Conservation (phyloP, 352 stramenopile species). For the Globisporangium carolinianum region DNA sequence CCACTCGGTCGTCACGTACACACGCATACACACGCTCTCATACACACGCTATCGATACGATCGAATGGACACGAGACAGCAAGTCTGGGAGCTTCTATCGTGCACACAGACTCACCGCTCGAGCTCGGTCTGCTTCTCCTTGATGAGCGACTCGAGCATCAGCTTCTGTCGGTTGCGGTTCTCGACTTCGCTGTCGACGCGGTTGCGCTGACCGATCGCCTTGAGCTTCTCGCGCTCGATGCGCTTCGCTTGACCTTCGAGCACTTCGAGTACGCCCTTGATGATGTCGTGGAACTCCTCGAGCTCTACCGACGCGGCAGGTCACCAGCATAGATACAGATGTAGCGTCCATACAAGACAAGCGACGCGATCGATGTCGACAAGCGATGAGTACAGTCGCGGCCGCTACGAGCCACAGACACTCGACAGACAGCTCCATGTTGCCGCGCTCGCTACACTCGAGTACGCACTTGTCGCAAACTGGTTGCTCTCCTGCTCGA, state of each 20-base stretch:
- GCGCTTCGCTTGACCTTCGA: slow-evolving; percentile 68
- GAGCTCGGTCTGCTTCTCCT: slow-evolving; percentile 77
- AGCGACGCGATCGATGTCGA: too few species aligned
- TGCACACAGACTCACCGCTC: slow-evolving; percentile 32
- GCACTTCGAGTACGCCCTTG: slow-evolving; percentile 70
- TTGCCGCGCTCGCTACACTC: too few species aligned
- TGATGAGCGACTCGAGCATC: slow-evolving; percentile 73
- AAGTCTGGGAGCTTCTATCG: too few species aligned
- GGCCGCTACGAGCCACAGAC: too few species aligned
- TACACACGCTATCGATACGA: too few species aligned
- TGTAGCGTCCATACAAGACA: too few species aligned
- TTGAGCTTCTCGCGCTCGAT: slow-evolving; percentile 83
- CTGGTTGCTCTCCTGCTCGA: slow-evolving; percentile 81
- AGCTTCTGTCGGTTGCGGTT: slow-evolving; percentile 78
- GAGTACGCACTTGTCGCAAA: slow-evolving; percentile 53
- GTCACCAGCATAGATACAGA: background rate
- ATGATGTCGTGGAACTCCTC: slow-evolving; percentile 81
- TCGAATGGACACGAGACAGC: too few species aligned
- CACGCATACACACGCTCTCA: too few species aligned
- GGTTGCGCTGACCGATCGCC: slow-evolving; percentile 76
- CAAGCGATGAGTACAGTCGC: too few species aligned
- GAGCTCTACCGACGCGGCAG: slow-evolving; percentile 32
- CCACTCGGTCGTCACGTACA: too few species aligned
- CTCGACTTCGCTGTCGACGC: slow-evolving; percentile 74
- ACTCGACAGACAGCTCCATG: too few species aligned